Conservation (phyloP, 176 grass and related monocot species). For the Phoenix dactylifera region DNA sequence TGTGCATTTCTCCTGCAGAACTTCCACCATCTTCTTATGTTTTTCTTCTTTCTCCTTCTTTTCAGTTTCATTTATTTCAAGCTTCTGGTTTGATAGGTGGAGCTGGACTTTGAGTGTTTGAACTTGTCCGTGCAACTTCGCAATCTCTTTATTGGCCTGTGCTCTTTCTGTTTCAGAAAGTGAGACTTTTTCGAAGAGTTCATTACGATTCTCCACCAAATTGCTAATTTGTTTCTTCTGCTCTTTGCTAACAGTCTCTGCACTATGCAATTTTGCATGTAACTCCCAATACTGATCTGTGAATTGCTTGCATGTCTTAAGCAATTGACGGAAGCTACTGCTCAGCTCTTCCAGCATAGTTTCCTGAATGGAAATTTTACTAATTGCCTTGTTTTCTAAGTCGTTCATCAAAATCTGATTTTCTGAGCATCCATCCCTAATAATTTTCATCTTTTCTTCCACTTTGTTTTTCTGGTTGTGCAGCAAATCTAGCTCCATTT, state of each 20-base stretch:
- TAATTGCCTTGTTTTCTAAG: slow-evolving; percentile 39
- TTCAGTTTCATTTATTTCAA: slow-evolving; percentile 51
- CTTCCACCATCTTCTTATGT: slow-evolving; percentile 24
- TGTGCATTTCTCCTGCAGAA: slow-evolving; percentile 24
- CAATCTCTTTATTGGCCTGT: slow-evolving; percentile 36
- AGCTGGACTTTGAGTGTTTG: slow-evolving; percentile 50
- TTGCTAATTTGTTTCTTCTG: slow-evolving; percentile 34
- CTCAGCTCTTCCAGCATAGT: slow-evolving; percentile 19
- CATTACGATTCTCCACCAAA: slow-evolving; percentile 15
- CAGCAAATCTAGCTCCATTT: slow-evolving; percentile 28
- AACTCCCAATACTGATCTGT: slow-evolving; percentile 35
- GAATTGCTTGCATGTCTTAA: slow-evolving; percentile 31
- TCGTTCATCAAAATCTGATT: slow-evolving; percentile 31
- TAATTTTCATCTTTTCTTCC: slow-evolving; percentile 44
- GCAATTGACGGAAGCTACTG: slow-evolving; percentile 20
- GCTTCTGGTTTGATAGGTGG: slow-evolving; percentile 55
- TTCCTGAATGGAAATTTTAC: slow-evolving; percentile 43
- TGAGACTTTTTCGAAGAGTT: slow-evolving; percentile 26
- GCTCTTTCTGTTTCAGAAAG: slow-evolving; percentile 32
- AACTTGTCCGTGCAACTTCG: slow-evolving; percentile 36
- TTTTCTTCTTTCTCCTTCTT: slow-evolving; percentile 56
- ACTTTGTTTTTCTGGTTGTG: slow-evolving; percentile 36
- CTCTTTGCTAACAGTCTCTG: slow-evolving; percentile 36
- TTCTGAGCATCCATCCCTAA: slow-evolving; percentile 29
- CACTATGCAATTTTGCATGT: slow-evolving; percentile 21